Evolutionary conservation across 1,139 yeast species (phyloP).

Genomic region (Scheffersomyces segobiensis): DNA sequence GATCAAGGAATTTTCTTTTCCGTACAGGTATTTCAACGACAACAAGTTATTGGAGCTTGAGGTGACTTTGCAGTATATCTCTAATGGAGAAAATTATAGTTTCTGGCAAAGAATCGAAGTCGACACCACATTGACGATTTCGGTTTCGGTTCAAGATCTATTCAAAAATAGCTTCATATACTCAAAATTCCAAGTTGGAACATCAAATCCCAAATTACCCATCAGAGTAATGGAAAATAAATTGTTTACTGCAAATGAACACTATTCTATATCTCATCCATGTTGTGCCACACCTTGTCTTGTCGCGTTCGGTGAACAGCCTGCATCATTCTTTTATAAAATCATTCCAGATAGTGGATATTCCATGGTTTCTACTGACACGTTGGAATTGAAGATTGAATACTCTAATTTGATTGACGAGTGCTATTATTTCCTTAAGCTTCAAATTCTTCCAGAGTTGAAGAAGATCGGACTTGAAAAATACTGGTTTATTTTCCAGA

Average conservation of each 20-base stretch:
- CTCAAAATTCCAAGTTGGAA: conserved; percentile 68
- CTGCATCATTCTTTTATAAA: conserved; percentile 60
- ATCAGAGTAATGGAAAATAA: conserved; percentile 50
- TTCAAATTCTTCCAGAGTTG: conserved; percentile 8
- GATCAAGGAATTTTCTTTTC: conserved; percentile 15
- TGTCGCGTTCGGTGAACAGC: conserved; percentile 69
- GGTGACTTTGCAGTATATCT: conserved; percentile 32
- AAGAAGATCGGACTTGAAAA: conserved; percentile 9
- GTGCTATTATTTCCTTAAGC: conserved; percentile 21
- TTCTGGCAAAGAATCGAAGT: conserved; percentile 31
- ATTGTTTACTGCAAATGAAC: conserved; percentile 35
- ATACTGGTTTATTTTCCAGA: conserved; percentile 28
- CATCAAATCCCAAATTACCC: conserved; percentile 54
- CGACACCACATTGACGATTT: conserved; percentile 55
- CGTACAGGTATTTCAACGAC: conserved; percentile 27
- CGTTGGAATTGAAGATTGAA: conserved; percentile 41
- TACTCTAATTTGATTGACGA: conserved; percentile 51
- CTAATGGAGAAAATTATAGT: conserved; percentile 19
- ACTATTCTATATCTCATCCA: conserved; percentile 36
- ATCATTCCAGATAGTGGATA: conserved; percentile 30
- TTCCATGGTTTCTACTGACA: conserved; percentile 28
- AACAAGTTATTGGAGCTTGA: conserved; percentile 26
- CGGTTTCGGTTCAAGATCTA: conserved; percentile 78
- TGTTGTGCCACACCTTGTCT: conserved; percentile 22
- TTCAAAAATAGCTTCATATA: conserved; percentile 57